Evolutionary conservation across 148 eudicot genomes (phyloP), one percentile per base, ranked within the genome.

Genomic region (Suaeda aralocaspica): DNA sequence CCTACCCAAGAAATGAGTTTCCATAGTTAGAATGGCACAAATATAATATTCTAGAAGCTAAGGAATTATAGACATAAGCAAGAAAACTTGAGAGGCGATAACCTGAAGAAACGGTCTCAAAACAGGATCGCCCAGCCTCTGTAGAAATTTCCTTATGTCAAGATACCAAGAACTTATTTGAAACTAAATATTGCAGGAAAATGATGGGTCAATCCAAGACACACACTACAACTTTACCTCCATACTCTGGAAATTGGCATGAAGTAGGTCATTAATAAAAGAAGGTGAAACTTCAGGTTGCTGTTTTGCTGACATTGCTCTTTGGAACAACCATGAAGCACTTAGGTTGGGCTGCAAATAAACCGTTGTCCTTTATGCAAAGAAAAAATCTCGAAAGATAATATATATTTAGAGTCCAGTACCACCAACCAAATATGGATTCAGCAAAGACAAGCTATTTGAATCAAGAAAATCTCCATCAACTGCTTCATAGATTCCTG

Each of bases 61-160:
- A 0, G 12, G 9, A 19, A 13, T 31, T 49, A 18, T 2, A 21
- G 7, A 66, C 49, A 48, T 55, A 9, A 48, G 56, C 51, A 34
- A 76, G 46, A 59, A 42, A 28, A 29, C 6, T 44, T 30, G 31
- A 61, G 63, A 56, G 55, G 46, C 34, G 57, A 44, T 77, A 49
- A 94, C 98, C 98, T 94, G 98, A 79, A 94, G 99, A 81, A 94
- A 94, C 63, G 99, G 97, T 71, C 91, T 87, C 34, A 94, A 78
- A 72, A 94, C 96, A 19, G 97, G 97, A 76, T 94, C 96, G 11
- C 99, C 99, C 46, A 94, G 90, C 82, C 79, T 89, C 99, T 94
- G 90, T 66, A 46, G 45, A 63, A 70, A 61, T 76, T 33, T 9
- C 30, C 34, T 53, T 49, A 29, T 22, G 41, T 41, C 76, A 31